Evolutionary conservation across 176 grass and related monocot genomes (phyloP), one percentile per base, ranked within the genome.

Genomic region (Ananas comosus): DNA sequence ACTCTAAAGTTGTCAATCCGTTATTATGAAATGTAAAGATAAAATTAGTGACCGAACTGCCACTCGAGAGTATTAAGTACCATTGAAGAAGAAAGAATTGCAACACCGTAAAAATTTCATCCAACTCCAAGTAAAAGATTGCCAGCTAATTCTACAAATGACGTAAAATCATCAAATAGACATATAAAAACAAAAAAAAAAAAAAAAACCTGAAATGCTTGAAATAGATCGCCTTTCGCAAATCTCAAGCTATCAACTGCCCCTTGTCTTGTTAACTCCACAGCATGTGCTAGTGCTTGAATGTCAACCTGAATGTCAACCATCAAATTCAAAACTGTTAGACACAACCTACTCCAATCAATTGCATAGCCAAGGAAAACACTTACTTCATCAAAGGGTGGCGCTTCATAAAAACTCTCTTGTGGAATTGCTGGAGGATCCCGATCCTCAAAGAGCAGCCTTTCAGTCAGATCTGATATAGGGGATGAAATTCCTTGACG

Each of bases 181-280:
- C 10, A 63, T 50, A 80, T 69, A 49, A n/a, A n/a, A n/a, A n/a
- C n/a, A 13, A 49, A 56, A 71, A 25, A 42, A 9, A 70, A 66
- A 2, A 76, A 70, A 47, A 67, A 28, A 80, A 93, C 94, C 94
- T 99, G 90, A 88, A 99, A 92, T 73, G 94, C 89, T 63, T 88
- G 90, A 86, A 80, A 76, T 76, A 99, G 66, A 88, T 99, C 85
- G 51, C 94, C 94, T 88, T 99, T 99, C 6, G 90, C 82, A 84
- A 93, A 93, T 80, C 88, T 99, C 78, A 99, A 91, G 74, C 94
- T 99, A 76, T 99, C 90, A 70, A 99, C 56, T 65, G 94, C 82
- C 50, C 87, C 87, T 91, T 99, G 94, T 84, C 94, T 88, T 80
- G 94, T 99, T 79, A 99, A 82, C 78, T 91, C 84, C 56, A 99